Evolutionary conservation across 495 filamentous ascomycete genomes (phyloP).

Genomic region (Endocarpon pusillum): DNA sequence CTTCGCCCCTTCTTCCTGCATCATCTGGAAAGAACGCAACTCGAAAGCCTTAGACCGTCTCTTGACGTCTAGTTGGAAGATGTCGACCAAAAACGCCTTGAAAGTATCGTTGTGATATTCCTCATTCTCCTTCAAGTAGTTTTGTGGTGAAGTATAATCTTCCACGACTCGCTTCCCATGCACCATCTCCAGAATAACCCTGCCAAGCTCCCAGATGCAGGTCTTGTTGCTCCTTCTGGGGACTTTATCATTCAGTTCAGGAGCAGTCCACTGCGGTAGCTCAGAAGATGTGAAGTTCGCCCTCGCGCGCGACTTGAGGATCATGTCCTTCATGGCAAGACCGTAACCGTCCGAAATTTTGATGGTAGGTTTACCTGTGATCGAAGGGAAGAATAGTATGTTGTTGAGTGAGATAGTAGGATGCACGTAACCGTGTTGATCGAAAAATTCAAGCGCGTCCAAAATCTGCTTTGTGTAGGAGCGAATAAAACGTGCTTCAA

Average conservation of each 20-base stretch:
- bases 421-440: conserved; percentile 67
- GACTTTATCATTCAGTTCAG: conserved; percentile 50
- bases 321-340: conserved; percentile 20
- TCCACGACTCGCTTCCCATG: conserved; percentile 63
- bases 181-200: conserved; percentile 84
- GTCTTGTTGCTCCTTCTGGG: conserved; percentile 56
- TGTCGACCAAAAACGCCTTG: conserved; percentile 58
- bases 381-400: conserved; percentile 41
- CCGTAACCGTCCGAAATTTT: conserved; percentile 28
- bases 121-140: conserved; percentile 41
- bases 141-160: conserved; percentile 61
- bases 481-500: conserved; percentile 54
- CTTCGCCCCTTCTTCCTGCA: conserved; percentile 40
- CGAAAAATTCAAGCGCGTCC: conserved; percentile 72
- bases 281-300: conserved; percentile 42
- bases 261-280: conserved; percentile 57
- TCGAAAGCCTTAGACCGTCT: conserved; percentile 83
- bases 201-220: conserved; percentile 87
- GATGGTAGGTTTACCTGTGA: conserved; percentile 24
- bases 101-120: too few relatives aligned
- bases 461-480: conserved; percentile 83
- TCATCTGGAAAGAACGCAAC: conserved; percentile 73
- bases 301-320: conserved; percentile 22
- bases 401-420: conserved; percentile 60
- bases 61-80: conserved; percentile 68